Evolutionary conservation across 2,329 filamentous ascomycete genomes (phyloP), one percentile per base, ranked within the genome.

Genomic region (Scedosporium apiospermum): DNA sequence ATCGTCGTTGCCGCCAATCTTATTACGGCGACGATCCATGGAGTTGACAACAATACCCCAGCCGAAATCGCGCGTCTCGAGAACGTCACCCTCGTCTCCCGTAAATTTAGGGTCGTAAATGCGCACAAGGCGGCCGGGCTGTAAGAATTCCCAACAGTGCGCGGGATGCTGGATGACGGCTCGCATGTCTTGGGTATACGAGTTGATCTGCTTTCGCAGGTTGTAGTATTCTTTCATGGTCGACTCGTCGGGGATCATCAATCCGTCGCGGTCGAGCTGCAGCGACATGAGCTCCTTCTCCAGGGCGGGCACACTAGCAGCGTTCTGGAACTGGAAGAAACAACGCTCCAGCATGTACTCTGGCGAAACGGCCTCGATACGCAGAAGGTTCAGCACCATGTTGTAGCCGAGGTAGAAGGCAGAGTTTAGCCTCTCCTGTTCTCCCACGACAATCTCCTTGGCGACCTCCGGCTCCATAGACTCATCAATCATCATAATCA

Each of bases 401-500:
- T 99, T 99, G 81, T 99, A 99, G 38, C 95, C 93, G 16, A 99
- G 83, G 73, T 99, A 91, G 77, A 99, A 99, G 1, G 95, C 95
- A 3, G 95, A 98, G 76, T 98, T 98, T 34, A 99, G 86, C 68
- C 93, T 92, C 74, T 99, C 96, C 74, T 99, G 95, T 71, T 97
- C 90, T 67, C 95, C 95, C 61, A 95, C 91, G 12, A 99, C 95
- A 68, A 99, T 97, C 66, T 90, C 88, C 76, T 96, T 96, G 51
- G 95, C 93, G n/a, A 89, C 87, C 2, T 91, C 87, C 1, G 95
- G 95, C 70, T 99, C 95, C 79, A 99, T 93, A 77, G 95, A 91
- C 74, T 96, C 90, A 71, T 96, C 89, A 65, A 99, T 90, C 93
- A 99, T 98, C 91, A 99, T 98, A 73, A 99, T 98, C 68, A 99